Evolutionary conservation across 139 green algal genomes (phyloP).

Genomic region (Astrephomene gubernaculifera): DNA sequence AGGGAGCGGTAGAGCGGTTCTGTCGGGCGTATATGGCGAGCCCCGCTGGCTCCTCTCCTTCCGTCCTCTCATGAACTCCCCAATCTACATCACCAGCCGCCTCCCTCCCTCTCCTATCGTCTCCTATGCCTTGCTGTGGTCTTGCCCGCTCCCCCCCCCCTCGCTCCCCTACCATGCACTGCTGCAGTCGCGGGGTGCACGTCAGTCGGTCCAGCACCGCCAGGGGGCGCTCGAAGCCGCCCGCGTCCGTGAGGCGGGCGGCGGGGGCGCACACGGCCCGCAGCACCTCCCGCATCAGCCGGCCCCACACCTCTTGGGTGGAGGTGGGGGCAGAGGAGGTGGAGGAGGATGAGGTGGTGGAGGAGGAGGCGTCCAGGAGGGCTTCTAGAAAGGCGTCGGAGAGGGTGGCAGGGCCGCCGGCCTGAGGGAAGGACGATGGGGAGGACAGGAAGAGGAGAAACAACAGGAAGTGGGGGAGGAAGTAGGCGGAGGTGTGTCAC

Average conservation of each 20-base stretch:
- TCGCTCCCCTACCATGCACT: slow-evolving; percentile 11
- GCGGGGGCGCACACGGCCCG: not conserved
- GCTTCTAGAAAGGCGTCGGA: slow-evolving; percentile 42
- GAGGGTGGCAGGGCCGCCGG: slow-evolving; percentile 18
- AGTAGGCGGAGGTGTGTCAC: no score
- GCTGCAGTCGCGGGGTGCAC: slow-evolving; percentile 24
- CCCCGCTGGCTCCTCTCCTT: no score
- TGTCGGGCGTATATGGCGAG: no score
- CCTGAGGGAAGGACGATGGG: not conserved
- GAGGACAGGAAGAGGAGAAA: not conserved
- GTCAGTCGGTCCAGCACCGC: slow-evolving; percentile 32
- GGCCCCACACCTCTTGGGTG: slow-evolving; percentile 8
- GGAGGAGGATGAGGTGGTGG: not conserved
- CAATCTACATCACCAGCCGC: not conserved
- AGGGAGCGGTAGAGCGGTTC: no score
- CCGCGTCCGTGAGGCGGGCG: slow-evolving; percentile 4
- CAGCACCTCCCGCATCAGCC: slow-evolving; percentile 6
- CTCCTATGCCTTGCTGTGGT: no score
- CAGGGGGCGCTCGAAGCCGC: slow-evolving; percentile 28
- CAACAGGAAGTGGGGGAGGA: no score
- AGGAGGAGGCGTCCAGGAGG: slow-evolving; percentile 33
- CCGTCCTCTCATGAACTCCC: not conserved
- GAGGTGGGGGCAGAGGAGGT: not conserved
- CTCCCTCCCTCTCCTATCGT: not conserved
- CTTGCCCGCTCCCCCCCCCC: not conserved